Base-by-base conservation (phyloP, 179 eudicot species). In the Silene coronaria region DNA sequence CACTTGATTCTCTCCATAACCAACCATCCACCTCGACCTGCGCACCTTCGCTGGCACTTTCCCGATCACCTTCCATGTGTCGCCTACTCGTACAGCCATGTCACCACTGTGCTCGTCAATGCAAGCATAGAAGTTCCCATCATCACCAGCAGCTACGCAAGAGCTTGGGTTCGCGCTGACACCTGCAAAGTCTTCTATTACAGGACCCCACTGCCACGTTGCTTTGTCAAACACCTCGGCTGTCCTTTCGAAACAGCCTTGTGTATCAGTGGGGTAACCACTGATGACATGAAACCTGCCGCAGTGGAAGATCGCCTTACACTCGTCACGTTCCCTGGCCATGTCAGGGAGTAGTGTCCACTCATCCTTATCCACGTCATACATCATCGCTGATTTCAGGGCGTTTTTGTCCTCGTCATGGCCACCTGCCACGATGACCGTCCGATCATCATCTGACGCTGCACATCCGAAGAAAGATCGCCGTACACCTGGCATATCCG, bases 351-450 rank as follows among this genome's bases (percentile, higher is more conserved):
- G 38, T 0, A 5, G 42, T 71, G 24, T 68, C 97, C 97, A 91
- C 81, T 57, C 67, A 48, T 89, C 84, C 12, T 61, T 70, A 2
- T 38, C 85, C 84, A 91, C 85, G 81, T 87, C 87, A 70, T 91
- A 91, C 26, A 80, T 57, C 74, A 88, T 24, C 5, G 78, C 91
- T 0, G 91, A 87, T 38, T 48, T 80, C 76, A 91, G 46, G 0
- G 91, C 94, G 3, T 84, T 85, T 48, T 91, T 91, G 12, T 87
- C 85, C 23, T 79, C 83, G 23, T 91, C 93, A 59, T 91, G 97
- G 0, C 97, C 97, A 3, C 97, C 97, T 0, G 93, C 93, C 0
- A 91, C 80, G 6, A 79, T 59, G 63, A 91, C 90, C 90, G 61
- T 82, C 76, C 82, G 73, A 53, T 72, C 79, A 23, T 27, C 67